Percentiles rank a stretch among this genome's conserved stretches.
Evolutionary conservation across 805 yeast genomes (phyloP).

Genomic region (Myxozyma nipponensis): DNA sequence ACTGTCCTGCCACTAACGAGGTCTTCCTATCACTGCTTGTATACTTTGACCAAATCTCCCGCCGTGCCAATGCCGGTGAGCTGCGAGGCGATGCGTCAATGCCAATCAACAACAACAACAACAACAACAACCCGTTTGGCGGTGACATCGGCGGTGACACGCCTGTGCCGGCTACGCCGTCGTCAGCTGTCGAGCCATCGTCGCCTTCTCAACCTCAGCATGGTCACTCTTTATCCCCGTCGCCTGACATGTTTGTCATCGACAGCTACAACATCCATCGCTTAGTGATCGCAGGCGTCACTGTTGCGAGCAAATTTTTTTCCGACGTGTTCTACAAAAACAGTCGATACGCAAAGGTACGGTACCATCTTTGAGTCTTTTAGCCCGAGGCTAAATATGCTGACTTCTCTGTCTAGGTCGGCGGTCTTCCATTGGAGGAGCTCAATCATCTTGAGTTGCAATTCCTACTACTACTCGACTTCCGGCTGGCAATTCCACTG

Average conservation of each 20-base stretch:
- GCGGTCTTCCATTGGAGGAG: constrained; percentile 91
- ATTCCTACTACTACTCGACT: constrained; percentile 77
- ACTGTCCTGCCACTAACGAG: constrained; percentile 98
- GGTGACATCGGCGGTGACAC: neutral
- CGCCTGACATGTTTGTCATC: constrained; percentile 66
- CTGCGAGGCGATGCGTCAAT: neutral
- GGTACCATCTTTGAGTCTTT: neutral
- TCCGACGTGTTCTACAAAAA: constrained; percentile 93
- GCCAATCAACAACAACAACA: neutral
- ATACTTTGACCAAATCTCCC: constrained; percentile 90
- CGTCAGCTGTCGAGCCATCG: constrained; percentile 12
- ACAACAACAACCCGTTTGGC: neutral
- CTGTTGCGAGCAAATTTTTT: constrained; percentile 92
- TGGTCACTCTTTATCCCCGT: constrained; percentile 43
- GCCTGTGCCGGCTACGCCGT: neutral
- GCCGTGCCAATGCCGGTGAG: constrained; percentile 55
- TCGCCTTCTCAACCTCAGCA: constrained; percentile 18
- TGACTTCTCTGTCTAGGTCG: constrained; percentile 43
- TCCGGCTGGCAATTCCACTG: constrained; percentile 77
- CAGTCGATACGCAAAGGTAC: constrained; percentile 77
- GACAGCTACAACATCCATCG: constrained; percentile 95
- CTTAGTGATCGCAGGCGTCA: constrained; percentile 86
- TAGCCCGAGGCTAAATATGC: neutral
- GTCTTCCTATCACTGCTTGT: constrained; percentile 86
- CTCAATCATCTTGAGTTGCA: constrained; percentile 89